phyloP scores from a whole-genome alignment of 2,329 filamentous ascomycete genomes.

The Albophoma yamanashiensis region DNA sequence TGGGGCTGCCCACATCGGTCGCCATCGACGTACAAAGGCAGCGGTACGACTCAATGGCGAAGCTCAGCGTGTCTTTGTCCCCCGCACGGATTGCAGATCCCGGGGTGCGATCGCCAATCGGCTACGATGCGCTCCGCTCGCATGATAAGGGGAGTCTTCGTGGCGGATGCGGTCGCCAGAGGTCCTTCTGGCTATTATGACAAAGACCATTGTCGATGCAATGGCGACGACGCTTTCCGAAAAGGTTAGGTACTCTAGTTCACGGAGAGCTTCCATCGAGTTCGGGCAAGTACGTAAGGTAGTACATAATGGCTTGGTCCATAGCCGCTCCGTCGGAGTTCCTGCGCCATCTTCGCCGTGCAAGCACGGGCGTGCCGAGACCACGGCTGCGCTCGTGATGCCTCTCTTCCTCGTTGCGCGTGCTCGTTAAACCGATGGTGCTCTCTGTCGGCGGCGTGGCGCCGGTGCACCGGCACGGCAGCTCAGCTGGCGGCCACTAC shows the following conservation, averaged over 20 bases:
- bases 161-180: not conserved
- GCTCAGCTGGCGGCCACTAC: not conserved
- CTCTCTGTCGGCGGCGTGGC: not conserved
- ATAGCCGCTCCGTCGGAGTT: too few relatives aligned
- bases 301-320: too few relatives aligned
- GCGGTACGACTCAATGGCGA: not conserved
- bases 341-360: not conserved
- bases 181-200: too few relatives aligned
- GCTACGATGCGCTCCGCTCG: not conserved
- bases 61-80: not conserved
- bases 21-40: not conserved
- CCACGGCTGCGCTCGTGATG: not conserved
- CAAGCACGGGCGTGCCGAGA: not conserved
- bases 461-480: not conserved
- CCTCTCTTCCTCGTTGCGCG: not conserved
- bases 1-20: not conserved
- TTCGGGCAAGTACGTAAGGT: too few relatives aligned
- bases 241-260: too few relatives aligned
- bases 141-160: not conserved
- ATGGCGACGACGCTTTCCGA: too few relatives aligned
- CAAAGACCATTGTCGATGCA: too few relatives aligned
- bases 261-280: too few relatives aligned
- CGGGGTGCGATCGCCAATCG: not conserved
- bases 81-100: not conserved
- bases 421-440: not conserved